phyloP scores from a whole-genome alignment of 1,284 basidiomycete species.

The Ceratobasidium sp. region DNA sequence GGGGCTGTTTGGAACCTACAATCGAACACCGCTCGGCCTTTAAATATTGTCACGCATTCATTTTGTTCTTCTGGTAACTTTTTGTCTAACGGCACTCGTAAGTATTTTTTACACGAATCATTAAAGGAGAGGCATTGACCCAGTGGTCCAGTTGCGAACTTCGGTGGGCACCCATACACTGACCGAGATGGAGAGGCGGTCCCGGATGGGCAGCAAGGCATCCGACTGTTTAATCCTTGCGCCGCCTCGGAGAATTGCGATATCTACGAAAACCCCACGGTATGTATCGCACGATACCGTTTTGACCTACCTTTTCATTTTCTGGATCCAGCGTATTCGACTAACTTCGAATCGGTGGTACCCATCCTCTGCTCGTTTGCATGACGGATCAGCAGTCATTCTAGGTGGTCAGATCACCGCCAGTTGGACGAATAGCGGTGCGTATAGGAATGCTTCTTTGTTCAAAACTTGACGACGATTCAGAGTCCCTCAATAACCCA shows the following conservation, averaged over 20 bases:
- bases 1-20: constrained; percentile 9
- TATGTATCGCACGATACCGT: not conserved
- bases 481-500: constrained; percentile 65
- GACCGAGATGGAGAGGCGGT: constrained; percentile 13
- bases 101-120: not conserved
- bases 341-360: constrained; percentile 81
- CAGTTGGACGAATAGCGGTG: constrained; percentile 79
- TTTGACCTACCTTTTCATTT: not conserved
- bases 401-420: constrained; percentile 78
- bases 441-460: constrained; percentile 45
- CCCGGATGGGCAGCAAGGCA: constrained; percentile 67
- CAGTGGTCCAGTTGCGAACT: not conserved
- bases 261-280: constrained; percentile 67
- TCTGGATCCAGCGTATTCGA: constrained; percentile 55
- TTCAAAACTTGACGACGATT: not conserved
- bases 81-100: constrained; percentile 21
- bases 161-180: constrained; percentile 18
- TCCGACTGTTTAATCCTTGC: constrained; percentile 77
- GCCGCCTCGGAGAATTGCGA: constrained; percentile 57
- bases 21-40: constrained; percentile 6
- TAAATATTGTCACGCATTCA: constrained; percentile 16
- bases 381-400: constrained; percentile 79
- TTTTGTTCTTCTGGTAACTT: constrained; percentile 21
- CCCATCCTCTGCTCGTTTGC: constrained; percentile 68
- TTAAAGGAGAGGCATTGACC: not conserved